Conservation (phyloP, 1,284 basidiomycete genomes). For the Cerrena zonata region DNA sequence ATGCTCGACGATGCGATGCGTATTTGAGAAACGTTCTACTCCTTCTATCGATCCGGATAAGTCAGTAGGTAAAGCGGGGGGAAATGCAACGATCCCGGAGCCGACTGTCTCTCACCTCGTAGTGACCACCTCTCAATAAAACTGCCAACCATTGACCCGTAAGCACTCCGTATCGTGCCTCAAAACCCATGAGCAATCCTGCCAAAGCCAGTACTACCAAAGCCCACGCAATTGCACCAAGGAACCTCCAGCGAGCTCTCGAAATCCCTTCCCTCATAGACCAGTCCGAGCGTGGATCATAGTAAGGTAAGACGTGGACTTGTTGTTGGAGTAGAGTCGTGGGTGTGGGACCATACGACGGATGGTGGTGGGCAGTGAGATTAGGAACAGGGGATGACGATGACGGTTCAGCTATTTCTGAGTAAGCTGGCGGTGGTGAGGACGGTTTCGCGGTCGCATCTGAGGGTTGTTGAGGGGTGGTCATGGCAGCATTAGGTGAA, state of each 20-base stretch:
- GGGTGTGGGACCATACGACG: conserved; percentile 27
- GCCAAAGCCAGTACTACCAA: conserved; percentile 19
- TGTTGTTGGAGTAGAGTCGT: conserved; percentile 21
- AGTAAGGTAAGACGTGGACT: conserved; percentile 27
- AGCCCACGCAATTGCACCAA: conserved; percentile 26
- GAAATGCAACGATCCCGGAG: background rate
- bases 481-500: background rate
- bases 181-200: conserved; percentile 22
- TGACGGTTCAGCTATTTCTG: conserved; percentile 1
- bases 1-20: background rate
- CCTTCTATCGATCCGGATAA: conserved; percentile 1
- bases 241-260: conserved; percentile 27
- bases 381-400: background rate
- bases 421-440: conserved; percentile 8
- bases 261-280: conserved; percentile 23
- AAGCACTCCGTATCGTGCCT: conserved; percentile 9
- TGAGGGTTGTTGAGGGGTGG: background rate
- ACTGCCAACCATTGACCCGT: background rate
- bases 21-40: background rate
- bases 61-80: background rate
- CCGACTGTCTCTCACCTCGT: background rate
- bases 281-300: conserved; percentile 28
- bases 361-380: background rate
- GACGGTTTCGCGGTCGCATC: background rate
- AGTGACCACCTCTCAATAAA: background rate